These are phyloP conservation scores for Pseudotulostoma volvatum DNA, from an alignment of 495 filamentous ascomycete species.

Conservation along the genomic window DNA sequence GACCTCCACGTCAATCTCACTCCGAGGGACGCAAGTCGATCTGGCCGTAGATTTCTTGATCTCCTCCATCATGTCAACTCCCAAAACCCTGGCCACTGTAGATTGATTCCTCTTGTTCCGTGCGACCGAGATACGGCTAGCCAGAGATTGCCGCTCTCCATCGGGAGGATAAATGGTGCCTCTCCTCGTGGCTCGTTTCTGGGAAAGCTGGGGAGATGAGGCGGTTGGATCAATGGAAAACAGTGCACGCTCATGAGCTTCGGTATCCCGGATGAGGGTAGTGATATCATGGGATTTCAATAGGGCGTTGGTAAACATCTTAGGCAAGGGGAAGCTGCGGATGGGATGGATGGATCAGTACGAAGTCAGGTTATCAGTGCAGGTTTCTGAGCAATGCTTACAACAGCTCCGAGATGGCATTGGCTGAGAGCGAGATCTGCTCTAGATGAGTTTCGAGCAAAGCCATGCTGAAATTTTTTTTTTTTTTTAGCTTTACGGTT, in stretches of 20 bases:
- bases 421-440: slow-evolving; percentile 72
- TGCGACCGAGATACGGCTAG: slow-evolving; percentile 33
- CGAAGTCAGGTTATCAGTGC: background rate
- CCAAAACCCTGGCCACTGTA: slow-evolving; percentile 78
- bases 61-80: slow-evolving; percentile 70
- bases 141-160: slow-evolving; percentile 27
- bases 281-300: slow-evolving; percentile 83
- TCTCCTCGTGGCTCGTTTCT: slow-evolving; percentile 29
- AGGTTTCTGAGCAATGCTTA: slow-evolving; percentile 28
- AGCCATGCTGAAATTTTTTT: slow-evolving; percentile 43
- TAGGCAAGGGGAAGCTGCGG: slow-evolving; percentile 69
- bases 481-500: slow-evolving; percentile 9
- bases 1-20: slow-evolving; percentile 75
- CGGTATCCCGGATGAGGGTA: slow-evolving; percentile 83
- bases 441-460: slow-evolving; percentile 74
- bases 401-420: slow-evolving; percentile 72
- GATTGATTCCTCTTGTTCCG: slow-evolving; percentile 54
- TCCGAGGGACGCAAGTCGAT: slow-evolving; percentile 26
- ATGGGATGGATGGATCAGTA: background rate
- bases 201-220: slow-evolving; percentile 26
- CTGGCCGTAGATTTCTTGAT: slow-evolving; percentile 44
- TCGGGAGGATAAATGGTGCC: slow-evolving; percentile 30
- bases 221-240: slow-evolving; percentile 70
- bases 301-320: slow-evolving; percentile 89
- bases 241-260: slow-evolving; percentile 84